Base-by-base conservation (phyloP, 1,139 yeast species). In the Protomyces inouyei region DNA sequence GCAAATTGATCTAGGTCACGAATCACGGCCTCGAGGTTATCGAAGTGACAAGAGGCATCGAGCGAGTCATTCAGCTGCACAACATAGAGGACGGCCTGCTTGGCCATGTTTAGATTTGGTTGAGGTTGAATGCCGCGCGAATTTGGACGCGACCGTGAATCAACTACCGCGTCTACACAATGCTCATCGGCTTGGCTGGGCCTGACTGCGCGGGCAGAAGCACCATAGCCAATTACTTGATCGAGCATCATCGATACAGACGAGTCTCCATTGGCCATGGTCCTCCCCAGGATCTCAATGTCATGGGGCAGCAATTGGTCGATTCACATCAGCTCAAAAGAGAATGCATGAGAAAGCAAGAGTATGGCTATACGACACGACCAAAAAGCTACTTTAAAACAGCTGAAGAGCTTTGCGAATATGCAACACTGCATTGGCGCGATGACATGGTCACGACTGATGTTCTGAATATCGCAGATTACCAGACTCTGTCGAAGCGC, bases 391-490 rank as follows among this genome's bases (percentile, higher is more conserved):
- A 14, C 43, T 37, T 37, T 9, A 12, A 12, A 37, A 14, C 32
- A 12, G 32, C 48, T 8, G 46, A 56, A 23, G 48, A 35, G 37
- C 18, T 38, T 18, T 28, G 32, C 3, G 23, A 35, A 35, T 82
- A 79, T 72, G 92, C 84, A 21, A 92, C 98, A 0, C 73, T 76
- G 36, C 79, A 85, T 68, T 93, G 97, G 95, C 77, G 79, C 43
- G 76, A 80, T 14, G 77, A 86, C 70, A 85, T 79, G 72, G 95
- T 90, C 3, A 73, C 88, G 5, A 74, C 82, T 0, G 83, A 84
- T 67, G 77, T 87, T 14, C 74, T 76, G 12, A 77, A 77, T 28
- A 69, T 80, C 3, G 74, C 73, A 0, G 76, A 81, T 64, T 77
- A 88, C 43, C 79, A 80, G 0, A 76, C 76, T 18, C 76, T 91